phyloP scores from a whole-genome alignment of 2,329 filamentous ascomycete species.

The Xylariaceae sp. region DNA sequence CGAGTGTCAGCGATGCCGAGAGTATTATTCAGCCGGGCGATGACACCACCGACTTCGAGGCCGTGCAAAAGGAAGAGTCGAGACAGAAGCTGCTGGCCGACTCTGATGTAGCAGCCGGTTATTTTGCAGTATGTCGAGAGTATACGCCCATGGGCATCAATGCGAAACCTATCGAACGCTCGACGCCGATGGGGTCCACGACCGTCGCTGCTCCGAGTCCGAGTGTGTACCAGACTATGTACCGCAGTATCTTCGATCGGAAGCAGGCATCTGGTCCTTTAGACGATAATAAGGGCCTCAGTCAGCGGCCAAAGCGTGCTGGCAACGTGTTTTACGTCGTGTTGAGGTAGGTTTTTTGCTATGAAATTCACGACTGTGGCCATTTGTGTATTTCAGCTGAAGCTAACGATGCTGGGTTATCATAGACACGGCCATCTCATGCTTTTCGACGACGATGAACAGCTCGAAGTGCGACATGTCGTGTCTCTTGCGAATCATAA shows the following conservation, averaged over 20 bases:
- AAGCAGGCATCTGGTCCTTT: constrained; percentile 48
- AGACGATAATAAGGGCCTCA: constrained; percentile 44
- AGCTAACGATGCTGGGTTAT: constrained; percentile 9
- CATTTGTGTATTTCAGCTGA: not conserved
- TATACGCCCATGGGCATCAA: constrained; percentile 89
- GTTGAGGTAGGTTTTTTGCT: constrained; percentile 58
- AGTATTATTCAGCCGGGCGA: constrained; percentile 55
- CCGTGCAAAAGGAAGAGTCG: constrained; percentile 57
- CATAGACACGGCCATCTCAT: constrained; percentile 85
- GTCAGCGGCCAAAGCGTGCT: constrained; percentile 56
- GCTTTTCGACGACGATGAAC: constrained; percentile 93
- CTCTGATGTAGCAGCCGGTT: constrained; percentile 77
- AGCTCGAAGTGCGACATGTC: constrained; percentile 93
- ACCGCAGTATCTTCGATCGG: constrained; percentile 88
- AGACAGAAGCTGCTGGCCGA: constrained; percentile 54
- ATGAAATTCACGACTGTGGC: not conserved
- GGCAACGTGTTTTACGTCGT: constrained; percentile 93
- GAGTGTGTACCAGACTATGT: constrained; percentile 98
- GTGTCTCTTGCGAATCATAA: constrained; percentile 86
- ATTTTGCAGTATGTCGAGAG: constrained; percentile 92
- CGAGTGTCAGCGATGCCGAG: constrained; percentile 32
- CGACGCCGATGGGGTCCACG: constrained; percentile 69
- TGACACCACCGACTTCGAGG: constrained; percentile 59
- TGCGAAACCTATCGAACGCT: constrained; percentile 83
- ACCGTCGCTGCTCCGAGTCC: constrained; percentile 75